Evolutionary conservation across 441 rosid species (phyloP).

Genomic region (Raphanus hybrid): DNA sequence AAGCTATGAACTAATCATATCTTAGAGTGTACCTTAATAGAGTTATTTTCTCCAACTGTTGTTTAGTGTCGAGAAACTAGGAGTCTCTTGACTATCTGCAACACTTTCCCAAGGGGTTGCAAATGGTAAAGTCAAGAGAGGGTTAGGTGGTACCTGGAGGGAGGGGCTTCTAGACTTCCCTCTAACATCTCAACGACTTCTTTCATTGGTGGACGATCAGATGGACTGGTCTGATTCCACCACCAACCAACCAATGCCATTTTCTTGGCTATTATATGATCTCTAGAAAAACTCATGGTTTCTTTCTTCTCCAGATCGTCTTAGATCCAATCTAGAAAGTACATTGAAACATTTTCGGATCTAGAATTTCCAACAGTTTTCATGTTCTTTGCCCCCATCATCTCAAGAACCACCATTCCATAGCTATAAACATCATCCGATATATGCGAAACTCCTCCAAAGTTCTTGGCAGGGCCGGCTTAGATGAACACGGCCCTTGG

Average conservation of each 20-base stretch:
- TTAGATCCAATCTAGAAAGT: not conserved
- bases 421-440: not conserved
- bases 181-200: not conserved
- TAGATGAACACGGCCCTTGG: no score
- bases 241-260: not conserved
- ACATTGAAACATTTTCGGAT: not conserved
- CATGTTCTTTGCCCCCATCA: not conserved
- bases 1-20: not conserved
- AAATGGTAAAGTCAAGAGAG: not conserved
- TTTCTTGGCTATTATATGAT: not conserved
- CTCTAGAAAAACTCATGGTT: not conserved
- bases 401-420: not conserved
- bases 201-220: not conserved
- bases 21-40: not conserved
- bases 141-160: not conserved
- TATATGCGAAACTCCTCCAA: not conserved
- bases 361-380: not conserved
- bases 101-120: not conserved
- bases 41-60: not conserved
- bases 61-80: not conserved
- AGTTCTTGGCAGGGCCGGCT: not conserved
- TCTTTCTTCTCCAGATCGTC: not conserved
- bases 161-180: not conserved
- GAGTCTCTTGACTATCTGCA: slow-evolving; percentile 1
- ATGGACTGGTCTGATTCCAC: not conserved